Evolutionary conservation across 164 flowering plant species (phyloP).

Genomic region (Liriodendron chinense): DNA sequence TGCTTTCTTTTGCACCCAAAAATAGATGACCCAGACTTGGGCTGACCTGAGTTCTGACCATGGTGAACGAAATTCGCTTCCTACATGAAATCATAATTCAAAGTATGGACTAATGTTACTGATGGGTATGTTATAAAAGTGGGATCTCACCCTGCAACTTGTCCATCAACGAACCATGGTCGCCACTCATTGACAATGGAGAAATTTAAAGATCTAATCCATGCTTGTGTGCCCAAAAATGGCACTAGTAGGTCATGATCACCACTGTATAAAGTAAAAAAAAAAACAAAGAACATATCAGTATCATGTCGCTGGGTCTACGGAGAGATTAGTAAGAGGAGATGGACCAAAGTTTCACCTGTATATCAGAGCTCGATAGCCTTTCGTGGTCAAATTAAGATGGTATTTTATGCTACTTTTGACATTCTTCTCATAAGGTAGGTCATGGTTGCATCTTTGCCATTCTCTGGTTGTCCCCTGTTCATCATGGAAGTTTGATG

Average conservation of each 20-base stretch:
- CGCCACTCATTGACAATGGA: constrained; percentile 54
- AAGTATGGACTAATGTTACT: too few relatives aligned
- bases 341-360: neutral
- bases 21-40: too few relatives aligned
- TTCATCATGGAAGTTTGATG: neutral
- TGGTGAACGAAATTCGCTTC: too few relatives aligned
- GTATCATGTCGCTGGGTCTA: neutral
- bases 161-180: constrained; percentile 40
- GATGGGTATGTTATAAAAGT: too few relatives aligned
- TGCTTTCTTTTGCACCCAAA: too few relatives aligned
- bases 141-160: constrained; percentile 50
- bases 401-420: constrained; percentile 20
- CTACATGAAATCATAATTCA: too few relatives aligned
- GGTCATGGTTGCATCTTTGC: constrained; percentile 24
- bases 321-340: neutral
- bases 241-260: constrained; percentile 50
- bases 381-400: constrained; percentile 14
- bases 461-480: constrained; percentile 25
- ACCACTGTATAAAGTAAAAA: constrained; percentile 28
- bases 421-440: constrained; percentile 19
- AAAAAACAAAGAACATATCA: neutral
- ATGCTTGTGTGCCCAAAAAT: constrained; percentile 39
- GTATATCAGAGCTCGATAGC: constrained; percentile 24
- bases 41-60: too few relatives aligned
- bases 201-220: constrained; percentile 47